phyloP scores from a whole-genome alignment of 2,329 filamentous ascomycete genomes.

The Xylaria sp. region DNA sequence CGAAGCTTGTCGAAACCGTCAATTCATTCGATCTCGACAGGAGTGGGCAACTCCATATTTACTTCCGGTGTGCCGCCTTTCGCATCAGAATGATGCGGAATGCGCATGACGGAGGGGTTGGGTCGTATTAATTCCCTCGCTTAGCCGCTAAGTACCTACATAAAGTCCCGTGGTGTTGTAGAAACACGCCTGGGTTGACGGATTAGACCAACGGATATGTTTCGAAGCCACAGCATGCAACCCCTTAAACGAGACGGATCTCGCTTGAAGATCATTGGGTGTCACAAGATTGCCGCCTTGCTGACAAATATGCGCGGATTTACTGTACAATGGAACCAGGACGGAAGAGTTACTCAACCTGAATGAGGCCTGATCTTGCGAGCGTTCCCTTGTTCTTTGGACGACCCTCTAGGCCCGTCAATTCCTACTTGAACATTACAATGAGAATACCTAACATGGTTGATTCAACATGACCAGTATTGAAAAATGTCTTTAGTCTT shows the following conservation, averaged over 20 bases:
- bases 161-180: no score
- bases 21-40: slow-evolving; percentile 43
- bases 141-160: no score
- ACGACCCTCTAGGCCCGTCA: slow-evolving; percentile 5
- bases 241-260: no score
- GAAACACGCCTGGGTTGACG: no score
- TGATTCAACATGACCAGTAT: neutral
- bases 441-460: no score
- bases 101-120: neutral
- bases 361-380: slow-evolving; percentile 21
- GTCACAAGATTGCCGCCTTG: neutral
- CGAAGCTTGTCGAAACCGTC: slow-evolving; percentile 38
- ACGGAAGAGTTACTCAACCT: slow-evolving; percentile 5
- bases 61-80: slow-evolving; percentile 3
- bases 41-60: slow-evolving; percentile 3
- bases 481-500: neutral
- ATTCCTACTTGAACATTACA: neutral
- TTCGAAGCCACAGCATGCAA: no score
- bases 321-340: neutral
- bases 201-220: no score
- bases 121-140: neutral
- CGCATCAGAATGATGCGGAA: neutral
- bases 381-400: slow-evolving; percentile 9
- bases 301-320: neutral
- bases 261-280: neutral